Evolutionary conservation across 768 basidiomycete species (phyloP), one percentile per base, ranked within the genome.

Genomic region (Naematelia encephala): DNA sequence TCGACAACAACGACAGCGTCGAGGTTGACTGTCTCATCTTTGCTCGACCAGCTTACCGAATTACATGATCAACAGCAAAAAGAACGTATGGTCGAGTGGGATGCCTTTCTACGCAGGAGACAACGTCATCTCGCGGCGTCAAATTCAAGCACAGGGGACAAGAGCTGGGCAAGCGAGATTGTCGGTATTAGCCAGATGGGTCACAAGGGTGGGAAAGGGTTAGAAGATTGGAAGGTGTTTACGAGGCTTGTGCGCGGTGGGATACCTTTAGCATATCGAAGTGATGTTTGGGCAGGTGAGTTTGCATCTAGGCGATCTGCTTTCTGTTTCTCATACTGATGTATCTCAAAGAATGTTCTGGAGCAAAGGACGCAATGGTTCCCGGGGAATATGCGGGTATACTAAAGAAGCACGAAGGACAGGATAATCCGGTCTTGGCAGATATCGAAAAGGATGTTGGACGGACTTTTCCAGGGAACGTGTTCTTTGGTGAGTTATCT

Each of bases 381-480:
- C 94, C 94, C 1, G 94, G 94, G 1, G 72, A 88, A 61, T 98
- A 97, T 75, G 81, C 83, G 43, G 94, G 97, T 72, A 76, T 97
- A 57, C 80, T 96, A n/a, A 82, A 71, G 1, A 71, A 70, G 5
- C 79, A 79, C 43, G 67, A 67, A 25, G 66, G 65, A n/a, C 75
- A 76, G 30, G 63, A 67, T 11, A 72, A 72, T 43, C 73, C 77
- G 2, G 70, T 78, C 23, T 48, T 79, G 28, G 80, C 78, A 43
- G 96, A 99, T 78, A 98, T 99, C 59, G 96, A 97, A 80, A 97
- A 98, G 79, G 94, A 98, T 70, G 75, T 78, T 5, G 88, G 61
- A 78, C 88, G 81, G 89, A 92, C 68, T 87, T 76, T 94, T 88
- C 92, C 93, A 0, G 78, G 91, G 45, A 96, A 96, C 70, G 84